phyloP scores from a whole-genome alignment of 768 basidiomycete genomes.

The Xanthoconium purpureum region DNA sequence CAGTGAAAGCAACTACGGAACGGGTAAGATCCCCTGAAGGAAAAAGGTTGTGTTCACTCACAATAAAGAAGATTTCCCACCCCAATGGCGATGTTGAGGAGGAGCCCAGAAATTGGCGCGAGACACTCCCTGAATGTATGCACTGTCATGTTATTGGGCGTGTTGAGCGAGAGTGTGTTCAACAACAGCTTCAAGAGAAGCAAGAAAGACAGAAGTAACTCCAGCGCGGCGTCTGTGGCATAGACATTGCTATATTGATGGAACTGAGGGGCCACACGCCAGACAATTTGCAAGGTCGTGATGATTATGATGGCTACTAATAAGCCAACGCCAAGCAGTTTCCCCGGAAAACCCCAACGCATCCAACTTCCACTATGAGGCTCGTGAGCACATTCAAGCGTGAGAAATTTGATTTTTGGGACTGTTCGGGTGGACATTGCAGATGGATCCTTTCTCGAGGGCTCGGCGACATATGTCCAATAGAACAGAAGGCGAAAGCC shows the following conservation, averaged over 20 bases:
- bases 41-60: slow-evolving; percentile 37
- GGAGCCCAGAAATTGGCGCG: slow-evolving; percentile 49
- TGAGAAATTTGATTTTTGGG: slow-evolving; percentile 13
- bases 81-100: slow-evolving; percentile 50
- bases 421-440: slow-evolving; percentile 29
- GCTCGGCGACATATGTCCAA: slow-evolving; percentile 61
- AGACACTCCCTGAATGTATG: slow-evolving; percentile 45
- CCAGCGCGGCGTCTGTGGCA: slow-evolving; percentile 52
- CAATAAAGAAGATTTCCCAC: slow-evolving; percentile 55
- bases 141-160: slow-evolving; percentile 39
- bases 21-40: slow-evolving; percentile 8
- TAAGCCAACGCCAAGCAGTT: slow-evolving; percentile 49
- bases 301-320: slow-evolving; percentile 45
- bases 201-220: slow-evolving; percentile 55
- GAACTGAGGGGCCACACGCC: slow-evolving; percentile 48
- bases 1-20: slow-evolving; percentile 60
- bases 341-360: slow-evolving; percentile 59
- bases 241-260: slow-evolving; percentile 47
- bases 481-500: slow-evolving; percentile 64
- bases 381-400: slow-evolving; percentile 14
- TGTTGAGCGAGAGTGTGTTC: slow-evolving; percentile 45
- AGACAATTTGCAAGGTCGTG: slow-evolving; percentile 58
- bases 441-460: slow-evolving; percentile 38
- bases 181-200: slow-evolving; percentile 62
- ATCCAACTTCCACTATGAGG: slow-evolving; percentile 62